Conservation (phyloP, 768 basidiomycete species). For the Pleurotus citrinopileatus region DNA sequence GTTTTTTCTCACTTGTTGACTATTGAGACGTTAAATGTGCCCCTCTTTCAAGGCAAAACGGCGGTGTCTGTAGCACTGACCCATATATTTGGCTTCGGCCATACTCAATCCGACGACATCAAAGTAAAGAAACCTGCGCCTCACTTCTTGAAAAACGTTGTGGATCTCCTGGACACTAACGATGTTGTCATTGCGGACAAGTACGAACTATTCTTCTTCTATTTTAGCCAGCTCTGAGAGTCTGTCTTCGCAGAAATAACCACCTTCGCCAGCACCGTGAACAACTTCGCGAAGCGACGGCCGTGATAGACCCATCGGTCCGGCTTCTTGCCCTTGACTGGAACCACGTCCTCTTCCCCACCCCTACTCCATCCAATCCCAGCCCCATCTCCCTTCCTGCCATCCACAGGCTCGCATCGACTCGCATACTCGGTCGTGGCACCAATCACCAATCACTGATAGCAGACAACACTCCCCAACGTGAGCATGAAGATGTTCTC, state of each 20-base stretch:
- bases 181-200: conserved; percentile 92
- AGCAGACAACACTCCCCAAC: conserved; percentile 41
- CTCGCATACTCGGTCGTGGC: conserved; percentile 74
- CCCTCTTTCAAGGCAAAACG: conserved; percentile 72
- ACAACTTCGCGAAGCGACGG: conserved; percentile 56
- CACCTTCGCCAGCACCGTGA: conserved; percentile 80
- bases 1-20: conserved; percentile 24
- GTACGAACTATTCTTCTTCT: conserved; percentile 32
- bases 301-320: conserved; percentile 45
- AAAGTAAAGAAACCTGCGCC: conserved; percentile 70
- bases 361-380: conserved; percentile 28
- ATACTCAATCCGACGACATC: conserved; percentile 94
- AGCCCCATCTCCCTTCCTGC: conserved; percentile 45
- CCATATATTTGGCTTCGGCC: conserved; percentile 81
- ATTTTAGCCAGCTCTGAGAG: neutral
- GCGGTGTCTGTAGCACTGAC: conserved; percentile 74
- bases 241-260: conserved; percentile 71
- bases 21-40: conserved; percentile 15
- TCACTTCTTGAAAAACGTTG: conserved; percentile 71
- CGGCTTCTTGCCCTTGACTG: conserved; percentile 84
- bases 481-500: conserved; percentile 76
- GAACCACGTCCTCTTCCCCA: conserved; percentile 22
- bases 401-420: conserved; percentile 72
- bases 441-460: conserved; percentile 83
- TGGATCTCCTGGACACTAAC: conserved; percentile 51